Percentiles rank a stretch among this genome's conserved stretches.
Conservation (phyloP, 23 red algal species). For the Gracilariopsis chorda region DNA sequence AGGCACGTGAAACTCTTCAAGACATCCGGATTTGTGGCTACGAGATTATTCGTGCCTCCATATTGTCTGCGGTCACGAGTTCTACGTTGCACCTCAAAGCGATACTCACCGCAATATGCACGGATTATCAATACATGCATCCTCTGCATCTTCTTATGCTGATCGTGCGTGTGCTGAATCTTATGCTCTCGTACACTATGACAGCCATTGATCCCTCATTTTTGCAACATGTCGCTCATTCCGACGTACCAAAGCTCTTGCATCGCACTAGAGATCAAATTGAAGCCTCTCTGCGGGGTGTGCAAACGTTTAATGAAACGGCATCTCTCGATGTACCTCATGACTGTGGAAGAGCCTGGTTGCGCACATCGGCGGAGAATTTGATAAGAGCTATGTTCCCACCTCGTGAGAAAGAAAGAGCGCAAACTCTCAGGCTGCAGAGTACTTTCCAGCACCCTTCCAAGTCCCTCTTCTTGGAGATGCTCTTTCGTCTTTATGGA, state of each 20-base stretch:
- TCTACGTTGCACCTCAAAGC: neutral
- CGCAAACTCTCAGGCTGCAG: neutral
- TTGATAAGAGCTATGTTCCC: slow-evolving; percentile 34
- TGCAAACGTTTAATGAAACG: neutral
- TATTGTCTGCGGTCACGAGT: slow-evolving; percentile 31
- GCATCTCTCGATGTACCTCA: slow-evolving; percentile 8
- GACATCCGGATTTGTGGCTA: slow-evolving; percentile 23
- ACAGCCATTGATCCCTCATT: neutral
- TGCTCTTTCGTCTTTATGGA: slow-evolving; percentile 7
- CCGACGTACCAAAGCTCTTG: slow-evolving; percentile 6
- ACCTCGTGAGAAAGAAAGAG: neutral
- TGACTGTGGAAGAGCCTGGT: slow-evolving; percentile 16
- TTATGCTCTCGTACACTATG: slow-evolving; percentile 24
- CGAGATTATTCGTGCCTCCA: slow-evolving; percentile 34
- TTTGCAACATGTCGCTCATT: neutral
- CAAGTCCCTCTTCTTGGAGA: neutral
- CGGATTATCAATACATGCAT: slow-evolving; percentile 18
- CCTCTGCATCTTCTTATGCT: slow-evolving; percentile 22
- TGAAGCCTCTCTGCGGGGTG: neutral
- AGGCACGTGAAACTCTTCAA: slow-evolving; percentile 20
- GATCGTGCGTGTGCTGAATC: neutral
- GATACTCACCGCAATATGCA: neutral
- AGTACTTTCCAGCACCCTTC: slow-evolving; percentile 12
- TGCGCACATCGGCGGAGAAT: neutral
- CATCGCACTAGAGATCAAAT: slow-evolving; percentile 24